Base-by-base conservation (phyloP, 192 early-diverging fungal species). In the Rhizophagus prolifer region DNA sequence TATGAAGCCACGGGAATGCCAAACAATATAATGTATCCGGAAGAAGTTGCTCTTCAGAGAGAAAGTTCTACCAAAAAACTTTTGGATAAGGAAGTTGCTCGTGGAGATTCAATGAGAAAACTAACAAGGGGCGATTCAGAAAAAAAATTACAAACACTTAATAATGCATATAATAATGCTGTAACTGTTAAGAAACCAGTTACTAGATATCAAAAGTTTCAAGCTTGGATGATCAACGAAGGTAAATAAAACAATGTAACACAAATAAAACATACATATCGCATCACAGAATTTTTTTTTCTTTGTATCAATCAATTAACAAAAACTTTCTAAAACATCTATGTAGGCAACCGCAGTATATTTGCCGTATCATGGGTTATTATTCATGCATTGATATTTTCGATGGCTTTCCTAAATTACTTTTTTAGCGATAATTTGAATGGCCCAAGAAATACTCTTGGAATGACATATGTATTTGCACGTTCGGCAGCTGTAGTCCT, bases 401-500 rank as follows among this genome's bases (percentile, higher is more conserved):
- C 84, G 0, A 81, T 91, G 70, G 87, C 85, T 9, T 84, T 89
- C 54, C 84, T 91, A 80, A 90, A 91, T 79, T 91, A 86, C 74
- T 80, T 80, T 21, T 88, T 85, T 81, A 83, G 82, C 28, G 87
- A 88, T 77, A 82, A 86, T 78, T 87, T 86, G 78, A 74, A 76
- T 16, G 85, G 76, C 38, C 80, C 88, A 70, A 83, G 88, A 30
- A 14, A 65, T 2, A 54, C 85, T 28, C 79, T 91, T 31, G 90
- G 90, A 31, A 74, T 84, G 36, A 85, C 86, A 2, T 88, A 88
- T n/a, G 75, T 87, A 6, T 84, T 81, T 13, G 90, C 90, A 25
- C 89, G 90, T 59, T 85, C 87, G 16, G 82, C 88, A 4, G 90
- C 90, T 10, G 75, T 91, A 60, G 89, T 87, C 3, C 86, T 97